Evolutionary conservation across 2,329 filamentous ascomycete genomes (phyloP), one percentile per base, ranked within the genome.

Genomic region (Fusarium albosuccineum): DNA sequence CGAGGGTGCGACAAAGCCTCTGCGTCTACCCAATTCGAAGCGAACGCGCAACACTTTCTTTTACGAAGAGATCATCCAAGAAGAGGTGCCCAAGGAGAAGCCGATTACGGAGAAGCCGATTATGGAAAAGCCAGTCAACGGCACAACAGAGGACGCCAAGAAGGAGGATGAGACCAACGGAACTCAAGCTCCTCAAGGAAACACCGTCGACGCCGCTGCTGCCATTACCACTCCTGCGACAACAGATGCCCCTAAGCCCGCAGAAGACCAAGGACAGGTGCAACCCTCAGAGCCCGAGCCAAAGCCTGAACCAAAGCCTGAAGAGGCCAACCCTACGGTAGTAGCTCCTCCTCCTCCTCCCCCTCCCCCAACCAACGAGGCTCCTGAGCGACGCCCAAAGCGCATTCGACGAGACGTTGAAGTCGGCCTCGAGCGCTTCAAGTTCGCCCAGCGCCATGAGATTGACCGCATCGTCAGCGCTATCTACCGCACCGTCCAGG

Each of bases 401-500:
- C 85, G 85, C 17, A 79, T 88, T 50, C 82, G 91, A 40, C 85
- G 84, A 60, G 89, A 94, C 73, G 87, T 95, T 63, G 92, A 95
- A 73, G 87, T 96, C 44, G 92, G 92, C 1, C 82, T 88, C 2
- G 92, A 96, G 79, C 87, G 92, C 61, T 95, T 92, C 79, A 85
- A 83, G 60, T 90, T 90, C 67, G 89, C 88, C 2, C 84, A 88
- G 64, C 89, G 91, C 55, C 86, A 84, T 4, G 89, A 97, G 57
- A 86, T 98, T 42, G 93, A 97, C 75, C 89, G 89, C 57, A 93
- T 99, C 66, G 92, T 92, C 26, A 90, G 91, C 56, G 89, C 92
- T 39, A 91, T 98, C 68, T 94, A 97, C 79, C 89, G 91, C 60
- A 90, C 93, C 1, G 89, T 98, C 53, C 90, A 94, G 70, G 88